Conservation (phyloP, 768 basidiomycete species). For the Suillus ampliporus region DNA sequence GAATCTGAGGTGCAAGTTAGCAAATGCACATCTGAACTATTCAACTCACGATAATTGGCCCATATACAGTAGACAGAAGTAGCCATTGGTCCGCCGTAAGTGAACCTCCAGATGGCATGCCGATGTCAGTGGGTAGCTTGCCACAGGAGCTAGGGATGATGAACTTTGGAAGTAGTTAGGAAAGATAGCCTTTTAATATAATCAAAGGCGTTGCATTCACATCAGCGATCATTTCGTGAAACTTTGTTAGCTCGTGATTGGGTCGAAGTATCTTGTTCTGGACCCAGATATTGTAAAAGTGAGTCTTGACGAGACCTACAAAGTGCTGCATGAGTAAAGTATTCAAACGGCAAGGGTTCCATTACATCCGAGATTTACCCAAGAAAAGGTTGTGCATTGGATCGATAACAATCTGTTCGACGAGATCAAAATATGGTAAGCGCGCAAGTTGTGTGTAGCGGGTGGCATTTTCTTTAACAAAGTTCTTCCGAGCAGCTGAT, state of each 20-base stretch:
- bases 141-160: constrained; percentile 5
- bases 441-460: constrained; percentile 33
- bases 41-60: constrained; percentile 33
- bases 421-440: constrained; percentile 37
- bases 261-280: constrained; percentile 24
- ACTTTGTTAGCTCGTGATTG: constrained; percentile 9
- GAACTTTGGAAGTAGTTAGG: constrained; percentile 1
- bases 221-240: constrained; percentile 8
- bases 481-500: constrained; percentile 16
- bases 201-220: constrained; percentile 1
- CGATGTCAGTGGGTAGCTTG: constrained; percentile 31
- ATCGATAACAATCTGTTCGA: constrained; percentile 35
- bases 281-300: constrained; percentile 35
- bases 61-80: constrained; percentile 32
- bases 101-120: constrained; percentile 40
- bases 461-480: constrained; percentile 20
- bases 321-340: neutral
- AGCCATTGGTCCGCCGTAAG: constrained; percentile 43
- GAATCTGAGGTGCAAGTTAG: constrained; percentile 22
- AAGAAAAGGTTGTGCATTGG: constrained; percentile 34
- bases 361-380: neutral
- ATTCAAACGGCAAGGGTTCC: neutral
- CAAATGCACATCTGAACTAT: too few species aligned
- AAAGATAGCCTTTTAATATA: neutral
- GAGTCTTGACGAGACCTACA: constrained; percentile 31